phyloP scores from a whole-genome alignment of 352 stramenopile genomes.

The Globisporangium yorkense region DNA sequence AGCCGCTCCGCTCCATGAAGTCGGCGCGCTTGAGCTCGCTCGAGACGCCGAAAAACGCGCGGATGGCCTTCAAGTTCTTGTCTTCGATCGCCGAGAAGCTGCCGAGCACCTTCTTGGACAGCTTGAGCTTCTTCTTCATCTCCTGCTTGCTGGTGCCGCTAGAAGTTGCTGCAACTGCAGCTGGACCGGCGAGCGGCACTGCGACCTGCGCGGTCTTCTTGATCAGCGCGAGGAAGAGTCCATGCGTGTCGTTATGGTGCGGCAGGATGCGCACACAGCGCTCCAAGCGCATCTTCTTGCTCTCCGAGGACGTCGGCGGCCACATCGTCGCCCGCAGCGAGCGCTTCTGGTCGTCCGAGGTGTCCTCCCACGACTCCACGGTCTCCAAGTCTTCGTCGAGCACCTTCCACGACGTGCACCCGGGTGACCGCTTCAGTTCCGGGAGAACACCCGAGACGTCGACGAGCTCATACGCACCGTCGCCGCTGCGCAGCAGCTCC shows the following conservation, averaged over 20 bases:
- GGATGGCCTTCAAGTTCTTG: conserved; percentile 28
- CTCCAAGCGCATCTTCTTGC: conserved; percentile 66
- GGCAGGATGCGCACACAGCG: conserved; percentile 93
- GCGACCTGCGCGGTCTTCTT: conserved; percentile 49
- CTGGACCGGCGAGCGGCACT: conserved; percentile 26
- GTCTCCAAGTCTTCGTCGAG: conserved; percentile 35
- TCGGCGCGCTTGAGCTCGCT: conserved; percentile 15
- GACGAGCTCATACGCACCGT: conserved; percentile 54
- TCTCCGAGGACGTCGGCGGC: conserved; percentile 54
- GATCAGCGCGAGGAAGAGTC: conserved; percentile 97
- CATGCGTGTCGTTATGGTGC: conserved; percentile 97
- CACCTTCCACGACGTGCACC: conserved; percentile 53
- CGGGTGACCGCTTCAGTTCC: conserved; percentile 31
- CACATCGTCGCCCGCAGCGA: conserved; percentile 80
- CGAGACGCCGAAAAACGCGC: conserved; percentile 38
- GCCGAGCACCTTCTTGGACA: conserved; percentile 49
- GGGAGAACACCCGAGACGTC: conserved; percentile 34
- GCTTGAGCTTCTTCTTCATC: conserved; percentile 48
- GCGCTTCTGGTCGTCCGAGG: conserved; percentile 43
- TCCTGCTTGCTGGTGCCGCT: conserved; percentile 12
- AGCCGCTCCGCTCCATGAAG: conserved; percentile 59
- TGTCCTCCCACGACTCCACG: conserved; percentile 46
- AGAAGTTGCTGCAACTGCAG: conserved; percentile 8
- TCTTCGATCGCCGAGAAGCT: conserved; percentile 45
- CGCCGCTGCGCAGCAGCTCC: conserved; percentile 47